A percentile compares a stretch with the other conserved stretches of the same genome.
These are phyloP conservation scores for Melanogaster broomeanus DNA, from an alignment of 768 basidiomycete genomes.

Conservation along the genomic window DNA sequence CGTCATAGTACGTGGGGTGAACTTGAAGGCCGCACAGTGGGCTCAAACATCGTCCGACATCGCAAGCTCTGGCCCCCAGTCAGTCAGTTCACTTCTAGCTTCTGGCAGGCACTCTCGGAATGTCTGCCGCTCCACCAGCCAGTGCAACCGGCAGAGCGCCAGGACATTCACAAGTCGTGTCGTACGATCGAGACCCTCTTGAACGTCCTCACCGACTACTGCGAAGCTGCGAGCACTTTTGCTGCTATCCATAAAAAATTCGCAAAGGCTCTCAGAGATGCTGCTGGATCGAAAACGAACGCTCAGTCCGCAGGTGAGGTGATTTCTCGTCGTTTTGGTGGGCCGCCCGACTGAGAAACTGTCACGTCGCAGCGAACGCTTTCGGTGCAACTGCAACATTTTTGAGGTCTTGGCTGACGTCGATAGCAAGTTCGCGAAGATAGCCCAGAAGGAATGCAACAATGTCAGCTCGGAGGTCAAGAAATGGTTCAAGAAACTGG, in stretches of 20 bases:
- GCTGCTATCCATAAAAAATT: slow-evolving; percentile 74
- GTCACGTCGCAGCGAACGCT: slow-evolving; percentile 56
- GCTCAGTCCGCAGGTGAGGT: slow-evolving; percentile 62
- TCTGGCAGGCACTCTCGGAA: neutral
- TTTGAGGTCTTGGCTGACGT: slow-evolving; percentile 73
- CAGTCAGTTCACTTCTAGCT: neutral
- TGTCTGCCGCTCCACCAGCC: slow-evolving; percentile 14
- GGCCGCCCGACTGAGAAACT: neutral
- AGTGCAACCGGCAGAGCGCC: slow-evolving; percentile 52
- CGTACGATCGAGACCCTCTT: slow-evolving; percentile 71
- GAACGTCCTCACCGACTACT: slow-evolving; percentile 70
- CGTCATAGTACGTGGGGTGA: neutral
- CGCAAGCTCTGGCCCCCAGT: neutral
- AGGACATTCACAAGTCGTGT: slow-evolving; percentile 81
- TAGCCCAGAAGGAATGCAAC: slow-evolving; percentile 74
- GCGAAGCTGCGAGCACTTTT: slow-evolving; percentile 64
- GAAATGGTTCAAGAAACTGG: slow-evolving; percentile 86
- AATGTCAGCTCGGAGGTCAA: slow-evolving; percentile 65
- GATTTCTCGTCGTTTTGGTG: neutral
- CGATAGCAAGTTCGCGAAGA: slow-evolving; percentile 72
- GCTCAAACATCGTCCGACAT: neutral
- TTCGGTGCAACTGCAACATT: slow-evolving; percentile 62
- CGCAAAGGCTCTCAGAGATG: slow-evolving; percentile 67
- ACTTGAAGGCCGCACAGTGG: neutral
- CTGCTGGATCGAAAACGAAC: slow-evolving; percentile 59